These are phyloP conservation scores for Paraconiothyrium sp. DNA, from an alignment of 2,329 filamentous ascomycete genomes.

Conservation along the genomic window DNA sequence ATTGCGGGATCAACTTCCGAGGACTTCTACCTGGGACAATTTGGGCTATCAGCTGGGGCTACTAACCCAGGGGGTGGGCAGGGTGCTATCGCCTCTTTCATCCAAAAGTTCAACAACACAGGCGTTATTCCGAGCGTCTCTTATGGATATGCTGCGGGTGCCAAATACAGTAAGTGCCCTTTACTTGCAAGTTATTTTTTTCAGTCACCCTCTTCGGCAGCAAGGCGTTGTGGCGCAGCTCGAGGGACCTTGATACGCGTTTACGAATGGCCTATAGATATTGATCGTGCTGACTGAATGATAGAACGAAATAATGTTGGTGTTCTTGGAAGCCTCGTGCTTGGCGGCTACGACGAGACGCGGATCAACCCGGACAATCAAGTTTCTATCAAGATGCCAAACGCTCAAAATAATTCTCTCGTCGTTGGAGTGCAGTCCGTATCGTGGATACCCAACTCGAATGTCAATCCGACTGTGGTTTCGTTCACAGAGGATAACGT, in stretches of 20 bases:
- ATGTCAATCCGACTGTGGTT: constrained; percentile 21
- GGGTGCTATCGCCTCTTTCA: constrained; percentile 29
- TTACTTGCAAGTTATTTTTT: neutral
- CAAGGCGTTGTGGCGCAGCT: no score
- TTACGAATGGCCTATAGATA: neutral
- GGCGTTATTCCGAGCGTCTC: constrained; percentile 36
- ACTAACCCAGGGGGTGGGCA: constrained; percentile 18
- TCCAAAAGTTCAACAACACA: constrained; percentile 27
- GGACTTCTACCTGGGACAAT: constrained; percentile 44
- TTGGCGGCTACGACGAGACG: constrained; percentile 54
- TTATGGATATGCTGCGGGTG: constrained; percentile 49
- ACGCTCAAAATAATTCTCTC: constrained; percentile 31
- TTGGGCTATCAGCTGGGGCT: constrained; percentile 35
- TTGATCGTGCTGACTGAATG: constrained; percentile 18
- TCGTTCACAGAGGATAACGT: constrained; percentile 18
- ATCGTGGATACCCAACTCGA: constrained; percentile 29
- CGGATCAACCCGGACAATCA: constrained; percentile 35
- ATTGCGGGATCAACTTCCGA: constrained; percentile 28
- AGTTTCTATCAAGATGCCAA: constrained; percentile 31
- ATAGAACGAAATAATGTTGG: constrained; percentile 41
- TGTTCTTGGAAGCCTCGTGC: constrained; percentile 42
- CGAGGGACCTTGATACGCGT: no score
- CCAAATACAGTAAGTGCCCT: constrained; percentile 43
- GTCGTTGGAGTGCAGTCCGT: constrained; percentile 40
- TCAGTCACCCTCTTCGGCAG: no score